Evolutionary conservation across 75 land plant genomes (phyloP).

Genomic region (Adiantum capillusveneris): DNA sequence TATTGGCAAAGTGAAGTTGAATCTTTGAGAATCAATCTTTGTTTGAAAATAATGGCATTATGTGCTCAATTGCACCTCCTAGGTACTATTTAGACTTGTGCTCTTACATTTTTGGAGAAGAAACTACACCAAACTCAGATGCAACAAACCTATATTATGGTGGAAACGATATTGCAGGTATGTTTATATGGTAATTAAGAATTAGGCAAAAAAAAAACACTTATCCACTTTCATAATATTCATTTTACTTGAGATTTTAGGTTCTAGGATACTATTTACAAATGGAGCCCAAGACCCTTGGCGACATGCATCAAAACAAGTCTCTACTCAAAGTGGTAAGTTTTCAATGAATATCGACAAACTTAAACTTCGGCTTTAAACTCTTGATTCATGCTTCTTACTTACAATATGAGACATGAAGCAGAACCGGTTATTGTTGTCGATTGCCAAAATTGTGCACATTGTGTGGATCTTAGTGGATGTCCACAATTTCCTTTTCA

Average conservation of each 20-base stretch:
- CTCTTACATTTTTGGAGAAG: conserved; percentile 26
- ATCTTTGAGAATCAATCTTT: too few species aligned
- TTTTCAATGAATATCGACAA: too few species aligned
- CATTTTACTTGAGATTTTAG: conserved; percentile 1
- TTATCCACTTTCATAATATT: too few species aligned
- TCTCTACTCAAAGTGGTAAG: conserved; percentile 22
- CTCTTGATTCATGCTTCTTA: too few species aligned
- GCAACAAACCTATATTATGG: conserved; percentile 35
- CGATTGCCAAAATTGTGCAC: conserved; percentile 26
- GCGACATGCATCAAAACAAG: conserved; percentile 34
- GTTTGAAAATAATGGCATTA: conserved; percentile 15
- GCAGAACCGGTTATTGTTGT: conserved; percentile 21
- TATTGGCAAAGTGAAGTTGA: too few species aligned
- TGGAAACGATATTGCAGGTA: conserved; percentile 22
- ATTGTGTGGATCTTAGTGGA: conserved; percentile 30
- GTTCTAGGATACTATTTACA: conserved; percentile 20
- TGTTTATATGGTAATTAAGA: too few species aligned
- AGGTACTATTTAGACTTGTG: conserved; percentile 34
- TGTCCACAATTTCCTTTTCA: conserved; percentile 33
- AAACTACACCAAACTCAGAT: conserved; percentile 24
- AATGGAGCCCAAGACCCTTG: conserved; percentile 38
- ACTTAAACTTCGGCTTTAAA: too few species aligned
- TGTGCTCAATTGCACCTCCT: too few species aligned
- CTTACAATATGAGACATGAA: neutral
- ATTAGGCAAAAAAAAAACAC: too few species aligned